phyloP scores from a whole-genome alignment of 306 rosid genomes.

The Dryas octopetala region DNA sequence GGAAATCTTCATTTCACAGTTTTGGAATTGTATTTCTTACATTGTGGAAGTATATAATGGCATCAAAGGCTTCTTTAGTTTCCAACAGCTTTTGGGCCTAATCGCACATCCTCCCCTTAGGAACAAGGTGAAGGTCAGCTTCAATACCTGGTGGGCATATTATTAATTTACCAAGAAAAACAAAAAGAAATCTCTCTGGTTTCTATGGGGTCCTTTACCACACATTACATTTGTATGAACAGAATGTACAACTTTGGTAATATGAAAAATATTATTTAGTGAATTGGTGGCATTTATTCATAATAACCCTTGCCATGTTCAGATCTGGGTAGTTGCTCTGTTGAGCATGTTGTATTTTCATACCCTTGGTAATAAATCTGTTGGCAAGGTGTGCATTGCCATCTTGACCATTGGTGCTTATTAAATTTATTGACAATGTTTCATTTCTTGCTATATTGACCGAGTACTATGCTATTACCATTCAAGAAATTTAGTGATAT shows the following conservation, averaged over 20 bases:
- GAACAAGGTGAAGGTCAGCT: neutral
- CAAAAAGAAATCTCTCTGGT: slow-evolving; percentile 3
- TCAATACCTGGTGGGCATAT: neutral
- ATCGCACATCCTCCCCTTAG: neutral
- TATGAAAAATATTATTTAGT: neutral
- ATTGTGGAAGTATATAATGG: neutral
- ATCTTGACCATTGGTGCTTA: neutral
- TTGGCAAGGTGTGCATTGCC: neutral
- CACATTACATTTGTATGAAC: neutral
- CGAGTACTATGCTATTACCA: neutral
- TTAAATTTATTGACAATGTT: neutral
- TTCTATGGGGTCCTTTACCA: slow-evolving; percentile 2
- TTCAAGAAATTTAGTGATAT: neutral
- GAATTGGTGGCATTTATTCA: neutral
- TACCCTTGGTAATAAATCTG: neutral
- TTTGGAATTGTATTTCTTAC: neutral
- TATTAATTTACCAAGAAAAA: slow-evolving; percentile 3
- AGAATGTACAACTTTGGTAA: neutral
- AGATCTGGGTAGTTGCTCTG: slow-evolving; percentile 4
- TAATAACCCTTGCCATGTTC: neutral
- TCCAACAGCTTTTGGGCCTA: neutral
- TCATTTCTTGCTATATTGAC: neutral
- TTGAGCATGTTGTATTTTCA: neutral
- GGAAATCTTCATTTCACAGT: neutral
- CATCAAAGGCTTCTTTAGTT: neutral